Base-by-base conservation (phyloP, 2,329 filamentous ascomycete genomes). In the Fusarium xyrophilum region DNA sequence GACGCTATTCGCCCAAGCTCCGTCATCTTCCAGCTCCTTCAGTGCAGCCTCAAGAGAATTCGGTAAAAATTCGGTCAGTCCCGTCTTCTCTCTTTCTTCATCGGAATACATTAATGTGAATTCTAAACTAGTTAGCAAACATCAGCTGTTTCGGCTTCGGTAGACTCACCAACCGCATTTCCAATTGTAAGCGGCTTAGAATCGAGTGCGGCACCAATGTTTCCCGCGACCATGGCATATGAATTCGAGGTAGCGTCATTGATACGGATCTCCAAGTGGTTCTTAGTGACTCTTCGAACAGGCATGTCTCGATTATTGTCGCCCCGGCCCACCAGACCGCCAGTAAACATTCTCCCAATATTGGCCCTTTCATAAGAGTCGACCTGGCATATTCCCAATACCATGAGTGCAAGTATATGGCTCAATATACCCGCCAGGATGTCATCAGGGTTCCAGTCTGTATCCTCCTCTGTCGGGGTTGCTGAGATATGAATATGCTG, bases 401-500 rank as follows among this genome's bases (percentile, higher is more conserved):
- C 32, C 10, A 27, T 50, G 2, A 63, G n/a, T 2, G 60, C 51
- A 0, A 50, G 60, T 1, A 63, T 39, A 10, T 63, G 60, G 3
- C 60, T 63, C 4, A 63, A 3, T 5, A 63, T 33, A 4, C 60
- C 59, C 4, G 36, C 60, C 43, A 63, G 30, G 2, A 23, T n/a
- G 3, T 11, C 15, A 5, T 63, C 60, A 0, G 60, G 38, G 0
- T 63, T 28, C 60, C 60, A 63, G 4, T 10, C 8, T 10, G 27
- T 23, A 1, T 35, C 30, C 2, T 44, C 10, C 2, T 5, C 12
- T 0, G 2, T 6, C 2, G 56, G 7, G 6, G n/a, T n/a, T 12
- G 51, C 43, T 1, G 60, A 63, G 4, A 63, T 63, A 7, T 63
- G 60, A 28, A 63, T 63, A 1, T 63, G 60, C 9, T 63, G 59